Conservation (phyloP, 495 filamentous ascomycete genomes). For the Annulohypoxylon moriforme region DNA sequence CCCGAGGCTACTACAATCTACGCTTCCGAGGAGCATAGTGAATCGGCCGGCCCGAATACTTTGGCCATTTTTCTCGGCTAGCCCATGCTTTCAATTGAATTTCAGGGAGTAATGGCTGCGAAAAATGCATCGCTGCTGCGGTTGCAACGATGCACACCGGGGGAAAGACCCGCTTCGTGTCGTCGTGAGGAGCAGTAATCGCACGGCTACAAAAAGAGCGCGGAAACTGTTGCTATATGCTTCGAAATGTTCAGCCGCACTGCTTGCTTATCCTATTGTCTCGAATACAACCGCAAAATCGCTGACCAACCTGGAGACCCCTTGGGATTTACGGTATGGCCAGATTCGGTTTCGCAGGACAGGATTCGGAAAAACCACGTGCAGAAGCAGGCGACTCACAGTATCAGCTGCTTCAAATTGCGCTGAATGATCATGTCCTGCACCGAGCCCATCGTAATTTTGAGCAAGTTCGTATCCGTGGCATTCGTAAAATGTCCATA, state of each 20-base stretch:
- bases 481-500: constrained; percentile 96
- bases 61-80: constrained; percentile 19
- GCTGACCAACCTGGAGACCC: constrained; percentile 38
- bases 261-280: constrained; percentile 28
- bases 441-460: constrained; percentile 96
- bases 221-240: constrained; percentile 50
- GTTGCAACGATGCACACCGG: constrained; percentile 19
- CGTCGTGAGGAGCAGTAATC: constrained; percentile 32
- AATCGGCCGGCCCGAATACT: constrained; percentile 20
- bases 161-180: constrained; percentile 28
- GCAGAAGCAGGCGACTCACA: constrained; percentile 68
- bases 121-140: constrained; percentile 17
- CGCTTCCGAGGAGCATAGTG: constrained; percentile 22
- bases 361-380: constrained; percentile 28
- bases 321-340: constrained; percentile 38
- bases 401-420: constrained; percentile 92
- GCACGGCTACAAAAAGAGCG: constrained; percentile 30
- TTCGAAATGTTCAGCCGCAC: constrained; percentile 52
- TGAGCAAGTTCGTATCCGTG: constrained; percentile 93
- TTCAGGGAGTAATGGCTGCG: constrained; percentile 17
- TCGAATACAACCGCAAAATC: constrained; percentile 36
- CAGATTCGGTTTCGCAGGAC: constrained; percentile 40
- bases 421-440: constrained; percentile 99
- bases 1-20: constrained; percentile 20
- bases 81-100: constrained; percentile 22